Conservation (phyloP, 352 stramenopile species). For the Phytophthora sansomeana region DNA sequence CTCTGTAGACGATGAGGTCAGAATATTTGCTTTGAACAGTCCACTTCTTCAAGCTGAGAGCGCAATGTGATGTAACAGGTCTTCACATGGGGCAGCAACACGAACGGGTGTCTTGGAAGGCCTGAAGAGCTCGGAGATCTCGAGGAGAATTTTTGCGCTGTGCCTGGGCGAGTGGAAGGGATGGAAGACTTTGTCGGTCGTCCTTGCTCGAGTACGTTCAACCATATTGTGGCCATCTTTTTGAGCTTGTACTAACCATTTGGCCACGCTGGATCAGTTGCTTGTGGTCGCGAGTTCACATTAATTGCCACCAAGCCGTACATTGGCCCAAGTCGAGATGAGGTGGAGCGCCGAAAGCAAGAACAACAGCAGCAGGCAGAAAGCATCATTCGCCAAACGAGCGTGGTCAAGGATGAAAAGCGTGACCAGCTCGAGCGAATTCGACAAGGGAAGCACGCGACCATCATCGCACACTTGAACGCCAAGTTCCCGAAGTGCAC, state of each 20-base stretch:
- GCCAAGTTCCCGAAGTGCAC: slow-evolving; percentile 65
- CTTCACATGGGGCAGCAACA: slow-evolving; percentile 95
- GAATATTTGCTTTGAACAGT: not conserved
- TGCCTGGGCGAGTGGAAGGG: slow-evolving; percentile 77
- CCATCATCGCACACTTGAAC: slow-evolving; percentile 64
- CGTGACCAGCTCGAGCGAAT: slow-evolving; percentile 53
- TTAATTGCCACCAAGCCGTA: slow-evolving; percentile 94
- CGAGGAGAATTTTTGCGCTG: slow-evolving; percentile 84
- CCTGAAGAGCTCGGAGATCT: slow-evolving; percentile 71
- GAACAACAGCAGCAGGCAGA: slow-evolving; percentile 49
- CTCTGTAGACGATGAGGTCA: slow-evolving; percentile 89
- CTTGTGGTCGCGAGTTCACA: slow-evolving; percentile 93
- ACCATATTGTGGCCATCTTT: not conserved
- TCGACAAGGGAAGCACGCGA: slow-evolving; percentile 47
- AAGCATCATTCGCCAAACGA: slow-evolving; percentile 61
- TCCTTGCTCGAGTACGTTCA: slow-evolving; percentile 67
- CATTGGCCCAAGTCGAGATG: slow-evolving; percentile 84
- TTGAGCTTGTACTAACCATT: not conserved
- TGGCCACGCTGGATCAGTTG: slow-evolving; percentile 52
- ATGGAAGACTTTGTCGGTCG: slow-evolving; percentile 76
- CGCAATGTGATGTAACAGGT: slow-evolving; percentile 47
- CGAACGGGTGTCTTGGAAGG: slow-evolving; percentile 89
- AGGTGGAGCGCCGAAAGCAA: slow-evolving; percentile 55
- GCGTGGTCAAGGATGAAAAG: slow-evolving; percentile 53
- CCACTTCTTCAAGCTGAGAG: not conserved